A percentile compares a stretch with the other conserved stretches of the same genome.
phyloP scores from a whole-genome alignment of 257 asterid species.

The Galeopsis tetrahit region DNA sequence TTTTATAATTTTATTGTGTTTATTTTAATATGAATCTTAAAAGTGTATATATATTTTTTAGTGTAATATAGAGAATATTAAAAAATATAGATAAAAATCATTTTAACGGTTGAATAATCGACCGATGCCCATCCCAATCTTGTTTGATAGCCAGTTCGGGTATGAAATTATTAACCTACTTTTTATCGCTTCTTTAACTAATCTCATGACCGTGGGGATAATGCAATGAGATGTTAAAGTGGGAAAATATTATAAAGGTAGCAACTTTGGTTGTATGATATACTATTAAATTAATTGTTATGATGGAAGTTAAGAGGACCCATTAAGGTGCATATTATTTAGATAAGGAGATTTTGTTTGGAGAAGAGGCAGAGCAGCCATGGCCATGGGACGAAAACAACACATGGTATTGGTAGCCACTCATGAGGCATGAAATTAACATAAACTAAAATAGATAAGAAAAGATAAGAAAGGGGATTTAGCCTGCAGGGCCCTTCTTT shows the following conservation, averaged over 20 bases:
- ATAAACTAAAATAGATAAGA: constrained; percentile 32
- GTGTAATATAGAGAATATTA: too few relatives aligned
- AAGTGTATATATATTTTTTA: too few relatives aligned
- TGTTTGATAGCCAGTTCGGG: too few relatives aligned
- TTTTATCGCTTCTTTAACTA: constrained; percentile 39
- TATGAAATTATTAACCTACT: background rate
- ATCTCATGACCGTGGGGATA: constrained; percentile 13
- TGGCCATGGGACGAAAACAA: constrained; percentile 24
- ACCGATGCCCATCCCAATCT: too few relatives aligned
- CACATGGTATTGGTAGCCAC: constrained; percentile 74
- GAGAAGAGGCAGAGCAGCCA: constrained; percentile 23
- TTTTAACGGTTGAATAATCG: too few relatives aligned
- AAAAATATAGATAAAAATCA: too few relatives aligned
- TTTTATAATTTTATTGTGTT: too few relatives aligned
- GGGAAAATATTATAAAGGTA: constrained; percentile 35
- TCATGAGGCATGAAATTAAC: constrained; percentile 42
- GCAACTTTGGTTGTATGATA: constrained; percentile 36
- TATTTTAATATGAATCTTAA: too few relatives aligned
- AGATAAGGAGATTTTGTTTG: constrained; percentile 46
- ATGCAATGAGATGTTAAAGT: constrained; percentile 33
- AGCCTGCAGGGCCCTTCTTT: constrained; percentile 56
- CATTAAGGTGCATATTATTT: constrained; percentile 39
- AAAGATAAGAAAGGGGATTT: constrained; percentile 32
- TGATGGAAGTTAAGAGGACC: constrained; percentile 47
- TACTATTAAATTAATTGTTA: constrained; percentile 28